These are phyloP conservation scores for Ustilago tritici DNA, from an alignment of 1,284 basidiomycete species.

Conservation along the genomic window DNA sequence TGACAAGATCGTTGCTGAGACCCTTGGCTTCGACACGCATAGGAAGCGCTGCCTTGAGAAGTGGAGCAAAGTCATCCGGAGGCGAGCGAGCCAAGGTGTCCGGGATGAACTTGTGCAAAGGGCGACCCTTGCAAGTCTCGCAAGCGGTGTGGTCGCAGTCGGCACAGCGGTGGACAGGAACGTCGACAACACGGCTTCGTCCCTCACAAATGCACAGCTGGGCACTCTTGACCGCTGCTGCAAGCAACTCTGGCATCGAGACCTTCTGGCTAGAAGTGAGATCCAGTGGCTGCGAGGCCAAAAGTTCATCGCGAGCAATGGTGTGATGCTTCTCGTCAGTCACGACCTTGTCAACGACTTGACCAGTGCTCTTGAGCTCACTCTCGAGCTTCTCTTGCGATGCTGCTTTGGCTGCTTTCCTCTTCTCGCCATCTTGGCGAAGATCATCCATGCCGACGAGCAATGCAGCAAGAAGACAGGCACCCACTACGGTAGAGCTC, in stretches of 20 bases:
- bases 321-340: conserved; percentile 70
- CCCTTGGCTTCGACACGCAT: conserved; percentile 77
- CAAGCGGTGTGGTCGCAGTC: conserved; percentile 86
- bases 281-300: conserved; percentile 39
- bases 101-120: conserved; percentile 80
- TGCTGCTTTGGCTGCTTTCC: conserved; percentile 60
- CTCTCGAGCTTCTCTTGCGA: conserved; percentile 76
- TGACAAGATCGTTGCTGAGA: conserved; percentile 73
- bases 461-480: conserved; percentile 86
- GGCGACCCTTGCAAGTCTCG: conserved; percentile 86
- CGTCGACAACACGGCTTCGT: conserved; percentile 77
- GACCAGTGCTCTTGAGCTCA: conserved; percentile 71
- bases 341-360: conserved; percentile 70
- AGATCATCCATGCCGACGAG: conserved; percentile 64
- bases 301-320: conserved; percentile 72
- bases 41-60: conserved; percentile 83
- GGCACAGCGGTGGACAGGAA: conserved; percentile 76
- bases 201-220: conserved; percentile 91
- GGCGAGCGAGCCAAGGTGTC: conserved; percentile 72
- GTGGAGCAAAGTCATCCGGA: conserved; percentile 78
- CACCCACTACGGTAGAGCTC: conserved; percentile 92
- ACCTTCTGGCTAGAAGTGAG: conserved; percentile 41
- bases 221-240: conserved; percentile 78
- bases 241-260: conserved; percentile 73
- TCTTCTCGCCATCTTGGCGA: conserved; percentile 30